Base-by-base conservation (phyloP, 441 rosid genomes). In the Melastoma candidum region DNA sequence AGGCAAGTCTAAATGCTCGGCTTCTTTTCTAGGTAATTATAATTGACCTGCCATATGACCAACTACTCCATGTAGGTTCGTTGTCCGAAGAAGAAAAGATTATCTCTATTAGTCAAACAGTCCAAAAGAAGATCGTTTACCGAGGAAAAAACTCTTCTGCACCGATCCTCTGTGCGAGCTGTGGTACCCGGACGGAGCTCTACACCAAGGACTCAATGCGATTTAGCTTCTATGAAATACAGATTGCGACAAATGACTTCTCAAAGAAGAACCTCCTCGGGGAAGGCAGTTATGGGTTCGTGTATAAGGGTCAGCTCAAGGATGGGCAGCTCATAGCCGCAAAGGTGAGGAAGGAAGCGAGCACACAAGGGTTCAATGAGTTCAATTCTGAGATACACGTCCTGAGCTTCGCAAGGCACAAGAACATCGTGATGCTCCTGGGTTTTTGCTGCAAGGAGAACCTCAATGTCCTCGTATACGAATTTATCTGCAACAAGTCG, bases 361-460 rank as follows among this genome's bases (percentile, higher is more conserved):
- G 85, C 53, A 48, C 68, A 2, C 81, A 75, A 70, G 88, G 85
- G 4, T 77, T 79, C 63, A 7, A 50, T 7, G 81, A 79, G 46
- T 79, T 82, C 48, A 73, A 75, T 2, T 71, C 81, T 2, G 88
- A 82, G 67, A 56, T 82, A 8, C 65, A 71, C 41, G 80, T 75
- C 44, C 53, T 82, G 25, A 77, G 70, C 57, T 82, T 82, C 26
- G 85, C 76, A 9, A 79, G 76, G 55, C 85, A 82, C 75, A 82
- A 79, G 83, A 82, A 82, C 68, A 82, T 82, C 47, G 81, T 82
- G 54, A 79, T 82, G 88, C 74, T 82, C 58, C 63, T 82, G 68
- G 81, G 88, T 17, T 74, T 63, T 58, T 79, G 77, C 53, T 79
- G 83, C 76, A 77, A 73, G 82, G 88, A 82, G 66, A 70, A 71